phyloP scores from a whole-genome alignment of 1,284 basidiomycete genomes.

The Pascua guehoae region DNA sequence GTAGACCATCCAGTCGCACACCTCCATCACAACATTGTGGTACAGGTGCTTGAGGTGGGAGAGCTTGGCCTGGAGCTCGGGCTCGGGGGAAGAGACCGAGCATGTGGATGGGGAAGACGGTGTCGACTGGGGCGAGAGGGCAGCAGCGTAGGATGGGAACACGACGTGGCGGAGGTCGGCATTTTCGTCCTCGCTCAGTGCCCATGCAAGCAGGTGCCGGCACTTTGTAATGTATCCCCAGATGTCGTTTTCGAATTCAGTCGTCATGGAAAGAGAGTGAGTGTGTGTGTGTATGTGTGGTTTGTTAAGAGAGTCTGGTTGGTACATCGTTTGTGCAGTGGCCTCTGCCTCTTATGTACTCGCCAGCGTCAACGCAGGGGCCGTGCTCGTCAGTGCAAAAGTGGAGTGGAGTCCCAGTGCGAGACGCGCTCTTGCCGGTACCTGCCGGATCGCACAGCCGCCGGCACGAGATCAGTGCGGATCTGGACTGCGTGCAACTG shows the following conservation, averaged over 20 bases:
- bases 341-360: too few species aligned
- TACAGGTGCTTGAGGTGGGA: slow-evolving; percentile 10
- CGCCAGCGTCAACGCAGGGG: too few species aligned
- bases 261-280: not conserved
- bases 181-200: slow-evolving; percentile 6
- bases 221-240: slow-evolving; percentile 12
- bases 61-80: slow-evolving; percentile 1
- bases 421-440: too few species aligned
- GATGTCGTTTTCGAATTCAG: slow-evolving; percentile 3
- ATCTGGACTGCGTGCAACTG: too few species aligned
- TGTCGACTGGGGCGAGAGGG: not conserved
- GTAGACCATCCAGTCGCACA: slow-evolving; percentile 16
- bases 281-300: too few species aligned
- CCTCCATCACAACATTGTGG: slow-evolving; percentile 12
- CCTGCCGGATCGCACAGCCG: too few species aligned
- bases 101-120: not conserved
- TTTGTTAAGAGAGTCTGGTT: too few species aligned
- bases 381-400: too few species aligned
- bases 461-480: too few species aligned
- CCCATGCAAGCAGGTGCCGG: slow-evolving; percentile 9
- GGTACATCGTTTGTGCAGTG: too few species aligned
- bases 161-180: slow-evolving; percentile 9
- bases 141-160: slow-evolving; percentile 3
- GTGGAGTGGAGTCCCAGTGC: too few species aligned
- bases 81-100: not conserved